Evolutionary conservation across 345 rosid genomes (phyloP).

Genomic region (Brassica juncea): DNA sequence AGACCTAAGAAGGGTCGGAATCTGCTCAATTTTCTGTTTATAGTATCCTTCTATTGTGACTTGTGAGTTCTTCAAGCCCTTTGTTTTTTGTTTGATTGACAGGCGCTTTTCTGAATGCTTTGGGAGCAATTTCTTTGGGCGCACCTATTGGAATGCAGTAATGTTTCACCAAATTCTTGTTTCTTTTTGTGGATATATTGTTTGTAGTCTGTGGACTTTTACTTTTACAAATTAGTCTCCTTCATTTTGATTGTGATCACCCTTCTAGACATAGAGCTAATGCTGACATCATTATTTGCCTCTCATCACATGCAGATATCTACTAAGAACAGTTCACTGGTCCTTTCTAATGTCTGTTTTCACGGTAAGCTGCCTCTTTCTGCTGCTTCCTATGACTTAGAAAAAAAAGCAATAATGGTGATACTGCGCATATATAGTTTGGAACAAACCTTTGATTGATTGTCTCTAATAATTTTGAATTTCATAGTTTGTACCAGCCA

Average conservation of each 20-base stretch:
- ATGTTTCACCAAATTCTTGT: conserved; percentile 30
- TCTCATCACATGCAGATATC: conserved; percentile 50
- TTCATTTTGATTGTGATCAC: conserved; percentile 10
- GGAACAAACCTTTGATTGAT: conserved; percentile 24
- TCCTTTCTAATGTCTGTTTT: conserved; percentile 78
- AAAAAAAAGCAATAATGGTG: background rate
- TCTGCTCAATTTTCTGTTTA: background rate
- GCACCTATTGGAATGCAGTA: conserved; percentile 82
- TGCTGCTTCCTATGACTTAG: background rate
- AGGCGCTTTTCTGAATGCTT: conserved; percentile 75
- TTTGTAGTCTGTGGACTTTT: conserved; percentile 12
- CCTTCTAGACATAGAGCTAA: background rate
- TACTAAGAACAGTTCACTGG: conserved; percentile 64
- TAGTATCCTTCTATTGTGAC: background rate
- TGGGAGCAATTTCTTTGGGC: conserved; percentile 83
- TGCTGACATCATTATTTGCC: conserved; percentile 1
- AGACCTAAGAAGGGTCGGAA: background rate
- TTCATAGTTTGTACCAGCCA: conserved; percentile 72
- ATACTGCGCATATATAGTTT: background rate
- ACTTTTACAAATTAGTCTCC: background rate
- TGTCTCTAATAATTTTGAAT: conserved; percentile 16
- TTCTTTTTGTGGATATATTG: background rate
- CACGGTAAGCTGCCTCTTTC: conserved; percentile 50
- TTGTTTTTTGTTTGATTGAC: conserved; percentile 23
- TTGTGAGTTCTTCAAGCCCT: background rate